A percentile compares a stretch with the other conserved stretches of the same genome.
phyloP scores from a whole-genome alignment of 345 rosid genomes.

The Camelina sativa region DNA sequence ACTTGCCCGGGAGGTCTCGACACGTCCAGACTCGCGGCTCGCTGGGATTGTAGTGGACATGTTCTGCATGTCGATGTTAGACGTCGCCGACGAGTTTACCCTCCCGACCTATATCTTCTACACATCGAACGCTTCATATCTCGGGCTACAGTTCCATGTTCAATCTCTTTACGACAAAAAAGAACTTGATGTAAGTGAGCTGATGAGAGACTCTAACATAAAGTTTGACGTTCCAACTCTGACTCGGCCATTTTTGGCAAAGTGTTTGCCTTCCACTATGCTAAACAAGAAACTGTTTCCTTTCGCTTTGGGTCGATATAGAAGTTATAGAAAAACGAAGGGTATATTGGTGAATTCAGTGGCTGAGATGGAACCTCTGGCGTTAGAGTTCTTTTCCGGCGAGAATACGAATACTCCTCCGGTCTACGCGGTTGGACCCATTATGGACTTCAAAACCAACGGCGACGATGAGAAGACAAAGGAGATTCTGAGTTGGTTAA shows the following conservation, averaged over 20 bases:
- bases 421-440: conserved; percentile 56
- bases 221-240: conserved; percentile 45
- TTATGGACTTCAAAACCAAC: conserved; percentile 42
- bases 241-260: conserved; percentile 42
- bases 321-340: conserved; percentile 31
- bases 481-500: conserved; percentile 55
- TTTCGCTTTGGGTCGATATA: neutral
- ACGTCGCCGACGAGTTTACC: conserved; percentile 49
- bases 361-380: conserved; percentile 48
- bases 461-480: neutral
- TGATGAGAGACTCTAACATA: conserved; percentile 36
- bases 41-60: conserved; percentile 60
- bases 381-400: conserved; percentile 29
- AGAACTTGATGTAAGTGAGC: conserved; percentile 18
- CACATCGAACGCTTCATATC: conserved; percentile 47
- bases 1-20: neutral
- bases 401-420: conserved; percentile 30
- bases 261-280: conserved; percentile 30
- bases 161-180: conserved; percentile 35
- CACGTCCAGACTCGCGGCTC: conserved; percentile 26
- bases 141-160: conserved; percentile 37
- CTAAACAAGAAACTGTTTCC: neutral
- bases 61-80: conserved; percentile 56
- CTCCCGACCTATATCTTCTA: conserved; percentile 52
- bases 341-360: conserved; percentile 58